phyloP scores from a whole-genome alignment of 352 stramenopile species.

The Globisporangium ultimum region DNA sequence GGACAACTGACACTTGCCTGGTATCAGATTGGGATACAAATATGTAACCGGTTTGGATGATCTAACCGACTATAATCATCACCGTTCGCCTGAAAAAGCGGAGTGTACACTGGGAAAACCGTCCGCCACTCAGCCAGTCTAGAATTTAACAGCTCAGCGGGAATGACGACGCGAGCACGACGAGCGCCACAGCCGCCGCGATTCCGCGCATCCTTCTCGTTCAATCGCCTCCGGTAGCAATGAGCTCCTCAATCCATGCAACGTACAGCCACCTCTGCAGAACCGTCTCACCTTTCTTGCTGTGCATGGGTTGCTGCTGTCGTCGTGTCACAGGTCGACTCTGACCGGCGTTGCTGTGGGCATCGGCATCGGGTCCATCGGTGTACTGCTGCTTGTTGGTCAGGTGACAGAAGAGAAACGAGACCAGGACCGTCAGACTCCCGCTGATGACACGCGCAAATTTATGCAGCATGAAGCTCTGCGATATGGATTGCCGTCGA shows the following conservation, averaged over 20 bases:
- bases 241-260: neutral
- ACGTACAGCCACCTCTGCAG: neutral
- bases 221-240: conserved; percentile 10
- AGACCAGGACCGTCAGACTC: neutral
- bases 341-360: conserved; percentile 44
- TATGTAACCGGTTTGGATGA: too few species aligned
- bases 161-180: conserved; percentile 2
- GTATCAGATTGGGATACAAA: too few species aligned
- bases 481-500: conserved; percentile 67
- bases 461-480: conserved; percentile 57
- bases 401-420: conserved; percentile 21
- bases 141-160: neutral
- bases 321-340: conserved; percentile 21
- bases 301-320: neutral
- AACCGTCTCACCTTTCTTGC: neutral
- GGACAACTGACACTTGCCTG: too few species aligned
- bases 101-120: neutral
- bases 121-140: neutral
- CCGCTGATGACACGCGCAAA: conserved; percentile 7
- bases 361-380: conserved; percentile 45
- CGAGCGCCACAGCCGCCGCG: conserved; percentile 6
- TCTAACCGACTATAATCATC: neutral
- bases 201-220: conserved; percentile 11
- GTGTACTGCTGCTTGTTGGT: conserved; percentile 35
- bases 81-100: neutral